Base-by-base conservation (phyloP, 192 early-diverging fungal genomes). In the Backusella psychrophila region DNA sequence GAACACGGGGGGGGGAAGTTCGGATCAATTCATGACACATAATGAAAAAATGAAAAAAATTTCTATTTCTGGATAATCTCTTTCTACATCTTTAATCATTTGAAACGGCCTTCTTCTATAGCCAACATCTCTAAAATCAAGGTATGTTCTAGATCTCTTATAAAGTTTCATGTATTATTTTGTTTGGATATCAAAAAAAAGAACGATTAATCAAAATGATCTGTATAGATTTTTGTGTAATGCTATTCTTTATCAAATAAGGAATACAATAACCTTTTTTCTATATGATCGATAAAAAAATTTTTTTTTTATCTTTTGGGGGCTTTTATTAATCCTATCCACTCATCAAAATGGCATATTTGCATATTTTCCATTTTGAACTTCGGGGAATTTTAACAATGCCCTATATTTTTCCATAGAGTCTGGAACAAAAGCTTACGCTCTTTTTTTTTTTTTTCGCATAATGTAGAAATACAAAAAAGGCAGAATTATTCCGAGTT, bases 211-310 rank as follows among this genome's bases (percentile, higher is more conserved):
- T 21, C 17, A 21, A 21, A 53, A 53, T 53, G 19, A 53, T 53
- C 52, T 21, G 5, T 21, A 53, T 7, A 53, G 4, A 7, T 56
- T n/a, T 31, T 56, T 56, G 52, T 56, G 52, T 56, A 56, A 56
- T 38, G 38, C 9, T 38, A 7, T 38, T 56, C 17, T 23, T 56
- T 59, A 2, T 59, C 53, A 26, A 11, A 59, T 59, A 59, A 26
- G 53, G 53, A 59, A 59, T 59, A 59, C 23, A 59, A 59, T 59
- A 59, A 59, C 53, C 9, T 59, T 59, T 59, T 59, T 53, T 53
- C n/a, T 53, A 53, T 53, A 21, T 9, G 2, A 53, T 23, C 52
- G n/a, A n/a, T 53, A 17, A 8, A 33, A 33, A 33, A 33, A 33
- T 2, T 2, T 33, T 33, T 11, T 63, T 63, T 4, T 26, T 4